Evolutionary conservation across 2,329 filamentous ascomycete genomes (phyloP), one percentile per base, ranked within the genome.

Genomic region (Emmonsia crescens): DNA sequence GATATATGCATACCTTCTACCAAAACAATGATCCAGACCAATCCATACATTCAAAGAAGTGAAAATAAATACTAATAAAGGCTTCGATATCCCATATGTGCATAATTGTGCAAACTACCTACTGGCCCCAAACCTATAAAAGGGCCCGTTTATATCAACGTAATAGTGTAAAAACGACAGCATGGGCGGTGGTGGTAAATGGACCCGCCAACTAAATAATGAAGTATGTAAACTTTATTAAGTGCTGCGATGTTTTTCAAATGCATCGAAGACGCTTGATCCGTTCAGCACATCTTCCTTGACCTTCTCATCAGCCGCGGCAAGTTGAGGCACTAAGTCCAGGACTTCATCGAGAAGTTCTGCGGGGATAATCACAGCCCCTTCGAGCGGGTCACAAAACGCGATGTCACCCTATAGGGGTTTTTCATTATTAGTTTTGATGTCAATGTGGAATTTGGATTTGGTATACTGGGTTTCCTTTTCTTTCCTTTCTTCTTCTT

Each of bases 301-400:
- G n/a, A 85, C 84, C 69, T 78, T 79, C 57, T 83, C 80, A 70
- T 88, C 85, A 46, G 83, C 83, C 62, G 63, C 70, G 3, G 76
- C 74, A 59, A 80, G 69, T 63, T 72, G 74, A 5, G 85, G 85
- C 66, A 88, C 76, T 65, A 89, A 68, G 57, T 82, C 81, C 14
- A 89, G 68, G 24, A 89, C 82, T 56, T 82, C 79, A 12, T 80
- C 77, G 10, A 90, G 71, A 67, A 84, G 82, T 40, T 79, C 80
- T 56, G 77, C 75, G 0, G 88, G 88, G 62, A 91, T 87, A 33
- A 83, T 79, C 14, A 89, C 87, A 1, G 88, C 82, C 0, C 86
- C 88, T 65, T 89, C 88, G n/a, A 77, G 75, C 4, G 84, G 80
- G 70, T 91, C 89, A 61, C 84, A 82, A 73, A 89, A 85, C 54